phyloP scores from a whole-genome alignment of 2,329 filamentous ascomycete genomes.

The Microdochium nivale region DNA sequence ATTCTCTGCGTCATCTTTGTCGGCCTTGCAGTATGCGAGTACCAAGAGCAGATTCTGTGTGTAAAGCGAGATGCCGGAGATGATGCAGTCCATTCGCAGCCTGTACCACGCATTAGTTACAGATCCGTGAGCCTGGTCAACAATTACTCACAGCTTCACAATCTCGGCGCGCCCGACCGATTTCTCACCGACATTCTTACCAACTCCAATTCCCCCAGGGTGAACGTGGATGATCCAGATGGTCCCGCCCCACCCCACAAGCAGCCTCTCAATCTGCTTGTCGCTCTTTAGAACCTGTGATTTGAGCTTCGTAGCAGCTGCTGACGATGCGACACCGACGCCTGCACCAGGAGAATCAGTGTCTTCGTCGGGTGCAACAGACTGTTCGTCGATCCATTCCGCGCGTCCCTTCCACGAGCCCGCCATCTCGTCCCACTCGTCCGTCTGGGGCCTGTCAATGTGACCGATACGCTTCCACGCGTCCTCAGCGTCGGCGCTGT shows the following conservation, averaged over 20 bases:
- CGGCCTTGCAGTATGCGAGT: slow-evolving; percentile 78
- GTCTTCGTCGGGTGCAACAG: slow-evolving; percentile 43
- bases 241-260: slow-evolving; percentile 93
- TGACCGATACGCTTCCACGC: slow-evolving; percentile 95
- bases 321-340: slow-evolving; percentile 22
- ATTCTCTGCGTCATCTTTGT: slow-evolving; percentile 50
- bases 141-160: slow-evolving; percentile 71
- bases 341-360: slow-evolving; percentile 42
- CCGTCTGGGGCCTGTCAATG: slow-evolving; percentile 77
- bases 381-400: slow-evolving; percentile 86
- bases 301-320: slow-evolving; percentile 37
- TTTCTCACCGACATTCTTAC: slow-evolving; percentile 59
- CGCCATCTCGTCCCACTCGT: slow-evolving; percentile 93
- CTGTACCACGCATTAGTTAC: slow-evolving; percentile 33
- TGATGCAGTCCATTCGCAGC: slow-evolving; percentile 92
- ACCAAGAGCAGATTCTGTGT: slow-evolving; percentile 84
- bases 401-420: slow-evolving; percentile 86
- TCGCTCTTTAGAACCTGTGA: slow-evolving; percentile 38
- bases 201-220: slow-evolving; percentile 59
- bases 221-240: slow-evolving; percentile 94
- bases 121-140: not conserved
- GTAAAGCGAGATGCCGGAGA: slow-evolving; percentile 95
- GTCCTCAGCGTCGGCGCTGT: slow-evolving; percentile 65
- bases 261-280: slow-evolving; percentile 61
- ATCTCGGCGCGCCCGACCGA: slow-evolving; percentile 79